Evolutionary conservation across 31 red algal species (phyloP).

Genomic region (Porphyra umbilicalis): DNA sequence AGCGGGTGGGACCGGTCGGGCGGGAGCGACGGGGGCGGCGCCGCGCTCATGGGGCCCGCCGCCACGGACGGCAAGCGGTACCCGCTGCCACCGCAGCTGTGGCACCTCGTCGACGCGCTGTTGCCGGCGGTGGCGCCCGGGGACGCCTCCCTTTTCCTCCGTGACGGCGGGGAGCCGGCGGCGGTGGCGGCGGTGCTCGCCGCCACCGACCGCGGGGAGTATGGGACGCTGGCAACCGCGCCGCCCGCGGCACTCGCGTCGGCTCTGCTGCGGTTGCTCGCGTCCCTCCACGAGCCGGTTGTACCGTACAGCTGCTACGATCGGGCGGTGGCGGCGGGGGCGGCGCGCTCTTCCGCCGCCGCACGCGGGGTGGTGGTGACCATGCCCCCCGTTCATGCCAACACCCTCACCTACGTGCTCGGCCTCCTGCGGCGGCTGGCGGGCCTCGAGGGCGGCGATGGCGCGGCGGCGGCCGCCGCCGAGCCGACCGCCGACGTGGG

Average conservation of each 20-base stretch:
- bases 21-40: neutral
- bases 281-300: conserved; percentile 56
- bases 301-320: conserved; percentile 44
- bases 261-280: conserved; percentile 52
- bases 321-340: conserved; percentile 42
- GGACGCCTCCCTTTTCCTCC: conserved; percentile 24
- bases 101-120: conserved; percentile 59
- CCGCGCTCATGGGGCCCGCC: no score
- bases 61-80: neutral
- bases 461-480: neutral
- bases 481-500: neutral
- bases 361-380: conserved; percentile 29
- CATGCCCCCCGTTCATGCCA: conserved; percentile 64
- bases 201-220: conserved; percentile 38
- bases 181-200: conserved; percentile 24
- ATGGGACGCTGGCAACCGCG: conserved; percentile 20
- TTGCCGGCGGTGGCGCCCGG: conserved; percentile 16
- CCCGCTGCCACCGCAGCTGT: conserved; percentile 40
- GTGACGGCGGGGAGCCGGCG: conserved; percentile 18
- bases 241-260: conserved; percentile 48
- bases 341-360: conserved; percentile 8
- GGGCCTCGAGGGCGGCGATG: conserved; percentile 13
- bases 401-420: conserved; percentile 77
- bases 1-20: neutral
- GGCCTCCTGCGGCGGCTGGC: conserved; percentile 45